Conservation (phyloP, 2,329 filamentous ascomycete species). For the Nemania sp. region DNA sequence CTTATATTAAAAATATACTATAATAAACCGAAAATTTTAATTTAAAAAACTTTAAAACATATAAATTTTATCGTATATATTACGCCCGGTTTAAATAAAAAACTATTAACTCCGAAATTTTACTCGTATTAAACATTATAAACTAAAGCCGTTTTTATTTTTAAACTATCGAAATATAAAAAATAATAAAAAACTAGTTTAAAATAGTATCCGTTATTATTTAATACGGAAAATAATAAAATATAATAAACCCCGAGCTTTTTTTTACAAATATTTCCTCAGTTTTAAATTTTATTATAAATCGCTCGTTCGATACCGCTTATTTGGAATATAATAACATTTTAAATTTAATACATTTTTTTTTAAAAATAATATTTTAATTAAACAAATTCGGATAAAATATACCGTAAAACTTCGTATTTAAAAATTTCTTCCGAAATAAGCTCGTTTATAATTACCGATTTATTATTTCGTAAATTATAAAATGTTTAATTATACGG, state of each 20-base stretch:
- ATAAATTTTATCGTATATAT: too few species aligned
- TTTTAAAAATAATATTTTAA: background rate
- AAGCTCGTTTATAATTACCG: background rate
- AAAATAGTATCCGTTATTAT: background rate
- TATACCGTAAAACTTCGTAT: background rate
- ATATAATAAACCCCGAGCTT: background rate
- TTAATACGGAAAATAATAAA: background rate
- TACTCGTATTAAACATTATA: too few species aligned
- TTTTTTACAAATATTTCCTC: background rate
- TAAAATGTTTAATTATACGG: background rate
- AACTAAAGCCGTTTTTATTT: too few species aligned
- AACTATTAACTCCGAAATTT: too few species aligned
- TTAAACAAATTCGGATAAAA: background rate
- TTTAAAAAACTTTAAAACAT: too few species aligned
- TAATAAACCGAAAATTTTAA: too few species aligned
- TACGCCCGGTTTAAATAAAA: too few species aligned
- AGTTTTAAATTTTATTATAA: background rate
- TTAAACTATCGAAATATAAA: too few species aligned
- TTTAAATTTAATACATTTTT: background rate
- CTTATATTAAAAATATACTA: too few species aligned
- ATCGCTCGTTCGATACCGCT: background rate
- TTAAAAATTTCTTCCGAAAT: background rate
- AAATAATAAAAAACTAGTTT: too few species aligned
- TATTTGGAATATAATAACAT: background rate
- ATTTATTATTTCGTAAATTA: background rate